Conservation (phyloP, 345 rosid species). For the Gossypium sturtianum region DNA sequence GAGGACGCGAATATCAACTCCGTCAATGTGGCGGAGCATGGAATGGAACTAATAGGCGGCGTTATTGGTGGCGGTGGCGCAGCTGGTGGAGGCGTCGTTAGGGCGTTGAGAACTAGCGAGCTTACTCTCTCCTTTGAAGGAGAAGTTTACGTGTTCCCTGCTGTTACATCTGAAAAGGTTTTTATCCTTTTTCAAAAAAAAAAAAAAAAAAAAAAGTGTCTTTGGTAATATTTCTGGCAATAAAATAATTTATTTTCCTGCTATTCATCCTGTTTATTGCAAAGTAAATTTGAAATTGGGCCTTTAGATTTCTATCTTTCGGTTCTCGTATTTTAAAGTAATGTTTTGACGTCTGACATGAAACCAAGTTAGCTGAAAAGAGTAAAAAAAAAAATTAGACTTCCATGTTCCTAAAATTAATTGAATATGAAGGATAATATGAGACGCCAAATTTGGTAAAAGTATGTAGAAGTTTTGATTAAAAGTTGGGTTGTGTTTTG, state of each 20-base stretch:
- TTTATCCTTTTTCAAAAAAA: not conserved
- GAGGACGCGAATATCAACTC: constrained; percentile 35
- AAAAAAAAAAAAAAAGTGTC: not conserved
- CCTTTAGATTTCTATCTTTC: not conserved
- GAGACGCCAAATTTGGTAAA: too few relatives aligned
- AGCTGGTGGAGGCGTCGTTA: constrained; percentile 22
- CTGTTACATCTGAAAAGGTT: constrained; percentile 62
- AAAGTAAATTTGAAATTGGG: not conserved
- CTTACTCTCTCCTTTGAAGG: constrained; percentile 74
- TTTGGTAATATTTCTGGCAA: not conserved
- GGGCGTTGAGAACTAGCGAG: constrained; percentile 55
- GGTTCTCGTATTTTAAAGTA: not conserved
- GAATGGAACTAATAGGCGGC: not conserved
- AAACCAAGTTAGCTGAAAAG: too few relatives aligned
- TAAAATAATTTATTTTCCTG: not conserved
- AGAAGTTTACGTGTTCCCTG: constrained; percentile 66
- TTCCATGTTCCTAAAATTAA: not conserved
- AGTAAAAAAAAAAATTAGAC: too few relatives aligned
- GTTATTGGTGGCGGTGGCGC: not conserved
- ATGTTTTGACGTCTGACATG: too few relatives aligned
- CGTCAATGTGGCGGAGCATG: constrained; percentile 33
- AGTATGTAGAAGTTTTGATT: too few relatives aligned
- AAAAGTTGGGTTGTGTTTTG: too few relatives aligned
- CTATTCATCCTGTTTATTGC: not conserved
- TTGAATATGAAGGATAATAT: not conserved